These are phyloP conservation scores for Quillaja saponaria DNA, from an alignment of 306 rosid genomes.

Conservation along the genomic window DNA sequence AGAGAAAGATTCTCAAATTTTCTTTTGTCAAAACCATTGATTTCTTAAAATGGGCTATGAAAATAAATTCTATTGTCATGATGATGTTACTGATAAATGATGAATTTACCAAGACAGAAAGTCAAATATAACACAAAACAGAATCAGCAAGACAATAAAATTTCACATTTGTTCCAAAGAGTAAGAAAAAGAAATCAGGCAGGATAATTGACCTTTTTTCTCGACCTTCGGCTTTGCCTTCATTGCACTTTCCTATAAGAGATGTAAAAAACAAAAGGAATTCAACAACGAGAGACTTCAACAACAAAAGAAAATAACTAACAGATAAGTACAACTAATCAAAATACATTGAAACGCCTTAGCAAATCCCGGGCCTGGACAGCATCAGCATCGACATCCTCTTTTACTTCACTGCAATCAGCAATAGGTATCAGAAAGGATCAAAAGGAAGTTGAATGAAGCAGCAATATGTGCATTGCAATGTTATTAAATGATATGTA, in stretches of 20 bases:
- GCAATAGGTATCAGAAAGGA: conserved; percentile 4
- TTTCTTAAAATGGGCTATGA: conserved; percentile 25
- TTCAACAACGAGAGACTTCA: neutral
- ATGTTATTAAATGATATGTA: conserved; percentile 30
- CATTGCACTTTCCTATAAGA: conserved; percentile 46
- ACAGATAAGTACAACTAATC: conserved; percentile 9
- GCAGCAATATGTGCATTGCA: neutral
- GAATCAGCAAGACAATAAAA: conserved; percentile 14
- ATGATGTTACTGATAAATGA: neutral
- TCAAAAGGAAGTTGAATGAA: conserved; percentile 4
- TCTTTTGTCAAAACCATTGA: conserved; percentile 34
- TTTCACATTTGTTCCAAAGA: conserved; percentile 42
- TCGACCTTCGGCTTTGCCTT: conserved; percentile 48
- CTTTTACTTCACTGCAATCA: conserved; percentile 34
- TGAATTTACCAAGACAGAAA: conserved; percentile 25
- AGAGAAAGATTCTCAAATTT: no score
- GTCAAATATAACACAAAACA: conserved; percentile 23
- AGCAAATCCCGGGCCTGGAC: conserved; percentile 60
- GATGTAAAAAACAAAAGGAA: conserved; percentile 8
- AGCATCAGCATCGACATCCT: conserved; percentile 53
- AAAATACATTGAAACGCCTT: conserved; percentile 51
- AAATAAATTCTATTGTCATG: conserved; percentile 4
- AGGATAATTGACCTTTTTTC: conserved; percentile 46
- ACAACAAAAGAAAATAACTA: neutral
- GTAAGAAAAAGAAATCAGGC: conserved; percentile 20